A percentile compares a stretch with the other conserved stretches of the same genome.
Conservation (phyloP, 495 filamentous ascomycete species). For the Penicillium argentinense region DNA sequence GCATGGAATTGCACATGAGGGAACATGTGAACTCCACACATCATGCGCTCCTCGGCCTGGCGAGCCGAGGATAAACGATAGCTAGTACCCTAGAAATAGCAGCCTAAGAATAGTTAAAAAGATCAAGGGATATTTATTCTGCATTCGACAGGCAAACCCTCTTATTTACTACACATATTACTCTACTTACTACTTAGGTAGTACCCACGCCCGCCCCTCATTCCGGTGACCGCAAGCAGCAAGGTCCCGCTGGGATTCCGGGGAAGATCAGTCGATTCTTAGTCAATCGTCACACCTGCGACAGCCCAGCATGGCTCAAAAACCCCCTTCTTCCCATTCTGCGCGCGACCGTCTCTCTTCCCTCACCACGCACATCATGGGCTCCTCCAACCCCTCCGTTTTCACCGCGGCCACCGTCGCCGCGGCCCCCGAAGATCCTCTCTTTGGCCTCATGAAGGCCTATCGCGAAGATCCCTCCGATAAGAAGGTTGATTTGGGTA, state of each 20-base stretch:
- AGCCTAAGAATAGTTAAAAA: not conserved
- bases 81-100: too few species aligned
- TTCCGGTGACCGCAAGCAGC: constrained; percentile 36
- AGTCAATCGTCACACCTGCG: too few species aligned
- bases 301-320: constrained; percentile 18
- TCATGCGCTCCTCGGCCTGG: not conserved
- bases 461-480: constrained; percentile 80
- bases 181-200: not conserved
- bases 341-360: constrained; percentile 40
- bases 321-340: constrained; percentile 20
- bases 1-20: too few species aligned
- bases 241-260: constrained; percentile 27
- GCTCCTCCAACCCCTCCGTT: constrained; percentile 52
- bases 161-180: constrained; percentile 1
- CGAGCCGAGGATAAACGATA: not conserved
- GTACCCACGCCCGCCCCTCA: constrained; percentile 22
- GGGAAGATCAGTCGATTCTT: constrained; percentile 17
- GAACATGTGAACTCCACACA: too few species aligned
- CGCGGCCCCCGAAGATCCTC: constrained; percentile 89
- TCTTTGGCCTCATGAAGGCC: constrained; percentile 91
- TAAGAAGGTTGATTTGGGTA: constrained; percentile 92
- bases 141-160: too few species aligned
- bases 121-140: not conserved
- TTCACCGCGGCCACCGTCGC: constrained; percentile 81
- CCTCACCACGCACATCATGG: constrained; percentile 49